These are phyloP conservation scores for Calonectria henricotiae DNA, from an alignment of 2,329 filamentous ascomycete species.

Conservation along the genomic window DNA sequence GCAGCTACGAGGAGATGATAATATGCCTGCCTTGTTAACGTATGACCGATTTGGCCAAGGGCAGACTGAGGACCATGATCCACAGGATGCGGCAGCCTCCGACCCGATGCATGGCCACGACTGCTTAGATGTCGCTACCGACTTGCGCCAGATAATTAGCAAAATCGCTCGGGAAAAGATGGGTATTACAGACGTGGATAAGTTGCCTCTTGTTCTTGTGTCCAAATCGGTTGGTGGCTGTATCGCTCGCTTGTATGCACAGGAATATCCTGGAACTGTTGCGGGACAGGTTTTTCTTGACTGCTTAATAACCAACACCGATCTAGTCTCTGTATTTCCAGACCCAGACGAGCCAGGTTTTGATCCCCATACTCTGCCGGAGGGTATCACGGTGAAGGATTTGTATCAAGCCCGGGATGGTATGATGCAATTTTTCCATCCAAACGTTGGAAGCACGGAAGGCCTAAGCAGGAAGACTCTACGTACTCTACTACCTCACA, in stretches of 20 bases:
- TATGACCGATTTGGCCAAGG: constrained; percentile 76
- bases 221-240: constrained; percentile 48
- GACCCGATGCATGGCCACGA: constrained; percentile 66
- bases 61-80: constrained; percentile 61
- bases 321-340: constrained; percentile 71
- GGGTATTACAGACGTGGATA: background rate
- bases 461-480: constrained; percentile 46
- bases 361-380: constrained; percentile 52
- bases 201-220: constrained; percentile 36
- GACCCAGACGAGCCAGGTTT: constrained; percentile 68
- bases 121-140: constrained; percentile 56
- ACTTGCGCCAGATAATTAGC: constrained; percentile 44
- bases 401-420: constrained; percentile 35
- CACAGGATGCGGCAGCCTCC: constrained; percentile 59
- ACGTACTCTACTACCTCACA: constrained; percentile 39
- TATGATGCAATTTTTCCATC: constrained; percentile 44
- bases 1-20: background rate
- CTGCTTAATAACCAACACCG: constrained; percentile 72
- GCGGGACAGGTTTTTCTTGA: constrained; percentile 69
- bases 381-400: constrained; percentile 28
- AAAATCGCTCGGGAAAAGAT: constrained; percentile 26
- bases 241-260: constrained; percentile 68
- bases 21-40: constrained; percentile 61
- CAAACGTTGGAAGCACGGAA: constrained; percentile 44
- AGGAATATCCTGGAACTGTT: constrained; percentile 63